Conservation (phyloP, 331 rosid genomes). For the Rhamnella rubrinervis region DNA sequence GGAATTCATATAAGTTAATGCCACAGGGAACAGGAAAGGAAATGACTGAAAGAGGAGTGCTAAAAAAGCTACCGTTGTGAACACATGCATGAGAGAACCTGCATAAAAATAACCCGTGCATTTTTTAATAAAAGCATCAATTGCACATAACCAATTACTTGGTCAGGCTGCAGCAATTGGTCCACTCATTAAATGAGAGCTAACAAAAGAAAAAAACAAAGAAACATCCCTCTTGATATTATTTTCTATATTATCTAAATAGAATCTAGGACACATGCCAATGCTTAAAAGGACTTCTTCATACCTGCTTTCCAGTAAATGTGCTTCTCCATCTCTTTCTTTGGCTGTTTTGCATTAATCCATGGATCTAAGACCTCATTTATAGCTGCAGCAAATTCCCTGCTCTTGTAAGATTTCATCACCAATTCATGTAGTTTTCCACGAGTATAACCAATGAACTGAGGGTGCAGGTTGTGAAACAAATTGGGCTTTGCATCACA, state of each 20-base stretch:
- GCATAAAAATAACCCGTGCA: background rate
- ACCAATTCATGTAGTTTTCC: conserved; percentile 94
- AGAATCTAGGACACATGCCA: background rate
- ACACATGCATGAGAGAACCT: background rate
- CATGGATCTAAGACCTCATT: conserved; percentile 97
- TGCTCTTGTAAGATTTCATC: conserved; percentile 89
- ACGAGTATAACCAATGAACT: conserved; percentile 85
- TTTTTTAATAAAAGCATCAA: background rate
- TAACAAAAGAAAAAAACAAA: background rate
- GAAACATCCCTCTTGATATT: background rate
- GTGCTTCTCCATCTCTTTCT: conserved; percentile 85
- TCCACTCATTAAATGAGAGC: background rate
- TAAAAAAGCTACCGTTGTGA: background rate
- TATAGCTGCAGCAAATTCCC: conserved; percentile 94
- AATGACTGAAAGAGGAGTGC: background rate
- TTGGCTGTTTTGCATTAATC: conserved; percentile 94
- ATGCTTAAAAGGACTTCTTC: conserved; percentile 8
- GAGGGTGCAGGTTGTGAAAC: conserved; percentile 69
- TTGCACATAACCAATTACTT: background rate
- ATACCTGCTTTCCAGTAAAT: conserved; percentile 87
- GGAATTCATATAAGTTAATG: background rate
- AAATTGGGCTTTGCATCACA: conserved; percentile 31
- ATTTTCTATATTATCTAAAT: background rate
- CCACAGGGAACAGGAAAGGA: background rate
- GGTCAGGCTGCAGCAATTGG: background rate